A percentile compares a stretch with the other conserved stretches of the same genome.
phyloP scores from a whole-genome alignment of 495 filamentous ascomycete species.

The Xylaria sp. region DNA sequence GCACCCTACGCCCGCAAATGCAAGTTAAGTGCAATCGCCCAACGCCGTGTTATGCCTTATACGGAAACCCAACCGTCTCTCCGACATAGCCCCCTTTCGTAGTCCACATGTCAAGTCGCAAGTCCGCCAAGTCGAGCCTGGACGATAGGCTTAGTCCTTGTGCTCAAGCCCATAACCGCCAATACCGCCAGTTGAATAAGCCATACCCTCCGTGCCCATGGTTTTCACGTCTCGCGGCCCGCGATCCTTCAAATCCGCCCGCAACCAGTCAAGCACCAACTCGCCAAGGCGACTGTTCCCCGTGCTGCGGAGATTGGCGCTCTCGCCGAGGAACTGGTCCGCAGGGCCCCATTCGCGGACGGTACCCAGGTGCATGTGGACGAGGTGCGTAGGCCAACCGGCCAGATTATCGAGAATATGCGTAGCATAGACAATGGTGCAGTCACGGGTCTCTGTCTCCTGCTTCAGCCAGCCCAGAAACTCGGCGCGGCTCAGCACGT shows the following conservation, averaged over 20 bases:
- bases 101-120: not conserved
- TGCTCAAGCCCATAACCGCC: constrained; percentile 87
- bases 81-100: not conserved
- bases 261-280: constrained; percentile 86
- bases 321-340: constrained; percentile 55
- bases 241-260: constrained; percentile 78
- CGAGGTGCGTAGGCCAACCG: constrained; percentile 92
- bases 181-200: constrained; percentile 72
- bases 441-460: constrained; percentile 81
- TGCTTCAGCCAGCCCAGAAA: constrained; percentile 87
- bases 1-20: constrained; percentile 34
- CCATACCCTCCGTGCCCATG: constrained; percentile 68
- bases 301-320: constrained; percentile 53
- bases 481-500: constrained; percentile 80
- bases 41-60: constrained; percentile 19
- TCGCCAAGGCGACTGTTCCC: constrained; percentile 81
- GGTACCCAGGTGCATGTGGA: constrained; percentile 88
- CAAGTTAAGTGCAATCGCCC: constrained; percentile 42
- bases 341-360: constrained; percentile 84
- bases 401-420: constrained; percentile 95
- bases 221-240: constrained; percentile 72
- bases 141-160: constrained; percentile 40
- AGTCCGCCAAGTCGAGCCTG: not conserved
- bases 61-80: not conserved
- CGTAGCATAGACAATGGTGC: constrained; percentile 96